Evolutionary conservation across 495 filamentous ascomycete genomes (phyloP).

Genomic region (Pseudevernia furfuracea): DNA sequence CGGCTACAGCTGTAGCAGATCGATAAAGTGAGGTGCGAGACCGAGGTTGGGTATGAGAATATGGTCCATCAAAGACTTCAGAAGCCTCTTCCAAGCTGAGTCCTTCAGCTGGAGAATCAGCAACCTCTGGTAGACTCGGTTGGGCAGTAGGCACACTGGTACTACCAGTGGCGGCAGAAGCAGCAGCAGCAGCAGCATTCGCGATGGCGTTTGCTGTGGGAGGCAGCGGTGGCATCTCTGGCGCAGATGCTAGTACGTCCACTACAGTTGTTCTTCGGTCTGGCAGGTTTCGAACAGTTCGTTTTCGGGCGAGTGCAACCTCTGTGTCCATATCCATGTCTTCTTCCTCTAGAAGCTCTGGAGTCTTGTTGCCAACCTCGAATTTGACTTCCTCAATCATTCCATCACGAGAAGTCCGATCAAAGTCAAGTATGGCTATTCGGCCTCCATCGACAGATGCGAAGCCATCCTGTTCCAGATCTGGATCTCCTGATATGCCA

Average conservation of each 20-base stretch:
- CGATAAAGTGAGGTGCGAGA: slow-evolving; percentile 67
- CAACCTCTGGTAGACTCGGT: not conserved
- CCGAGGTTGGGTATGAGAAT: slow-evolving; percentile 70
- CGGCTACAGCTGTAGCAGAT: slow-evolving; percentile 69
- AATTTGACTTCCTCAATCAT: slow-evolving; percentile 50
- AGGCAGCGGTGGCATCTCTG: slow-evolving; percentile 20
- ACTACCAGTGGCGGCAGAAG: not conserved
- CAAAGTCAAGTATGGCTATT: slow-evolving; percentile 70
- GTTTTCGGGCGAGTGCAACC: slow-evolving; percentile 69
- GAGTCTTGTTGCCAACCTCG: slow-evolving; percentile 64
- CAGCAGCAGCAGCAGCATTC: slow-evolving; percentile 11
- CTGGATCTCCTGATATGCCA: slow-evolving; percentile 48
- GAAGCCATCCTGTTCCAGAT: slow-evolving; percentile 64
- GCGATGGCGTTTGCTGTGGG: slow-evolving; percentile 23
- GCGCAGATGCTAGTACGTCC: slow-evolving; percentile 22
- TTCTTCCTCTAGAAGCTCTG: slow-evolving; percentile 65
- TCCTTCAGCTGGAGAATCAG: slow-evolving; percentile 18
- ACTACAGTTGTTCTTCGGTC: slow-evolving; percentile 19
- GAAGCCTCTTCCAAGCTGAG: slow-evolving; percentile 26
- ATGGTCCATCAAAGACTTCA: slow-evolving; percentile 52
- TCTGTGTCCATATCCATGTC: slow-evolving; percentile 71
- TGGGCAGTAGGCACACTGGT: not conserved
- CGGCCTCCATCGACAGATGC: slow-evolving; percentile 74
- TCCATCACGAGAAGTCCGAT: slow-evolving; percentile 51
- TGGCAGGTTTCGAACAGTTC: slow-evolving; percentile 41